Evolutionary conservation across 2,329 filamentous ascomycete genomes (phyloP), one percentile per base, ranked within the genome.

Genomic region (Fusarium sarcochroum): DNA sequence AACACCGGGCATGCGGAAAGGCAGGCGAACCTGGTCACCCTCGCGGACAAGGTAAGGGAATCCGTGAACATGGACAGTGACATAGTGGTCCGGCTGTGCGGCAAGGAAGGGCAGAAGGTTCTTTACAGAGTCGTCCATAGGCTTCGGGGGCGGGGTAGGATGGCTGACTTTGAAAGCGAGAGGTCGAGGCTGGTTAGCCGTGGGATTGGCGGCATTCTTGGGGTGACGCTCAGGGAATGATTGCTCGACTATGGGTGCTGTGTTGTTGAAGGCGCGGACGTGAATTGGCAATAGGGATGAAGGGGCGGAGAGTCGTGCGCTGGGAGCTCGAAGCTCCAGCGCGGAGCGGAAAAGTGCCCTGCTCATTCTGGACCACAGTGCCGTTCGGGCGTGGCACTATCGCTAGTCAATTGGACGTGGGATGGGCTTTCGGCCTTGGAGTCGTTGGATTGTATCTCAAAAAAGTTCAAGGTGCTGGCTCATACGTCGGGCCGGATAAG

Each of bases 21-120:
- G 93, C 52, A 96, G 88, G 35, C 92, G 91, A 50, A 96, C 80
- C 62, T 86, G 84, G 81, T 96, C 93, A 70, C 93, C 93, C 44
- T 85, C 83, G 8, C 91, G 94, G 69, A 96, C 86, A 32, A 96
- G 91, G 82, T 95, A 96, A 8, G 92, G 91, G 54, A 87, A 88
- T 30, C 89, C 91, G 81, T 96, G 91, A 80, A 97, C 90, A 81
- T 94, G 92, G 57, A 91, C 84, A 45, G 90, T 93, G 76, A 93
- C 88, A 84, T 95, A 96, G 85, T 93, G 91, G 21, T 85, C 83
- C 5, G 90, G 88, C 81, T 96, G 93, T 13, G 90, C 86, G 72
- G 86, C 86, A 47, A 96, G 88, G 46, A 93, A 84, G 2, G 92
- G 91, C 30, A 94, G 87, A 47, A 93, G 85, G 41, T 79, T 79